These are phyloP conservation scores for Colletotrichum orbiculare DNA, from an alignment of 2,329 filamentous ascomycete genomes.

Conservation along the genomic window DNA sequence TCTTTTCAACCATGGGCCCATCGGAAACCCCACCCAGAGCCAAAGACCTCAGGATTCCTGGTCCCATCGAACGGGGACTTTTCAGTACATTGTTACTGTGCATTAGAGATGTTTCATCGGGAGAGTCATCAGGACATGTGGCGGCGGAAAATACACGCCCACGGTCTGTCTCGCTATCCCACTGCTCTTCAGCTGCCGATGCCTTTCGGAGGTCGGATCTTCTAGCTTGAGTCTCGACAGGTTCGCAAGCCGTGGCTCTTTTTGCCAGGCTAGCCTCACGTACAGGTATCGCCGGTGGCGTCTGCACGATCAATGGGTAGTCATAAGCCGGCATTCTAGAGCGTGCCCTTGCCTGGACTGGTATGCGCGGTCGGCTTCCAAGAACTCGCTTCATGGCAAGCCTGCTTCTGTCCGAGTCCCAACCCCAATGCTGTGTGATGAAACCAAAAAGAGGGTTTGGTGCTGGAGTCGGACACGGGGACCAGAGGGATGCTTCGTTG, in stretches of 20 bases:
- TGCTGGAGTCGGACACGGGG: slow-evolving; percentile 51
- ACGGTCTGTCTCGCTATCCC: background rate
- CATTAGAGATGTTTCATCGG: background rate
- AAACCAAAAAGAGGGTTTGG: slow-evolving; percentile 56
- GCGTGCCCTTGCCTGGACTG: slow-evolving; percentile 1
- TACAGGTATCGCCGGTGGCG: slow-evolving; percentile 21
- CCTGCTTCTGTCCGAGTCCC: slow-evolving; percentile 57
- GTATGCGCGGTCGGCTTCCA: slow-evolving; percentile 27
- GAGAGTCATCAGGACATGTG: slow-evolving; percentile 27
- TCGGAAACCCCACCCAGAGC: background rate
- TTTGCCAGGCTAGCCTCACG: slow-evolving; percentile 32
- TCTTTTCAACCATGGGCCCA: slow-evolving; percentile 11
- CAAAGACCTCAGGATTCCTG: slow-evolving; percentile 15
- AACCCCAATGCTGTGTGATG: slow-evolving; percentile 62
- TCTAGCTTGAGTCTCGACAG: slow-evolving; percentile 4
- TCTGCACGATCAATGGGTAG: background rate
- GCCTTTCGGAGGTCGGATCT: slow-evolving; percentile 16
- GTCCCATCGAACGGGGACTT: slow-evolving; percentile 29
- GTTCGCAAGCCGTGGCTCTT: slow-evolving; percentile 8
- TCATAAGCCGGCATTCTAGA: background rate
- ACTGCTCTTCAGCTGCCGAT: slow-evolving; percentile 14
- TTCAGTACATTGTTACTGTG: slow-evolving; percentile 5
- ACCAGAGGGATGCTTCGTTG: slow-evolving; percentile 63
- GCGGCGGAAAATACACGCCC: slow-evolving; percentile 23
- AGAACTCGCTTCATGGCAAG: slow-evolving; percentile 53